A percentile compares a stretch with the other conserved stretches of the same genome.
These are phyloP conservation scores for Phialophora verrucosa DNA, from an alignment of 2,329 filamentous ascomycete genomes.

Conservation along the genomic window DNA sequence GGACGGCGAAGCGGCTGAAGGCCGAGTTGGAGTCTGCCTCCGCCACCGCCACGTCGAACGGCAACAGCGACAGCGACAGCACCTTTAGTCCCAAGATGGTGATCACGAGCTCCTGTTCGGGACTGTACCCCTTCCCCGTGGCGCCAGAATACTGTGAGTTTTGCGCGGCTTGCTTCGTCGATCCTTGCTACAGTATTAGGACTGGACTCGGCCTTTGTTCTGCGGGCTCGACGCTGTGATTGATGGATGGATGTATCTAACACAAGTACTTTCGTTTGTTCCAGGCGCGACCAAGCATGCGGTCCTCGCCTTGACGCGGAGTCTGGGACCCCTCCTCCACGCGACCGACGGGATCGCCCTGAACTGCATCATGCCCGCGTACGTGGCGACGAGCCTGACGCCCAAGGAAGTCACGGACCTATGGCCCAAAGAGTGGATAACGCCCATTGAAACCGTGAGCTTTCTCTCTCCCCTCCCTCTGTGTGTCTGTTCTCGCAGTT, in stretches of 20 bases:
- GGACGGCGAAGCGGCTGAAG: slow-evolving; percentile 32
- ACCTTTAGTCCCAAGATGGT: slow-evolving; percentile 41
- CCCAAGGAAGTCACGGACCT: slow-evolving; percentile 39
- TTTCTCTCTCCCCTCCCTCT: not conserved
- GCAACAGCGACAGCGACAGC: not conserved
- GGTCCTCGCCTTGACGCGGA: slow-evolving; percentile 48
- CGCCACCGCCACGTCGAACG: not conserved
- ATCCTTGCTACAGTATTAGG: not conserved
- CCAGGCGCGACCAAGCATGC: slow-evolving; percentile 49
- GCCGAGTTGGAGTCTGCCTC: not conserved
- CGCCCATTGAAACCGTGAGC: slow-evolving; percentile 41
- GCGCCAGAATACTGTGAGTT: slow-evolving; percentile 48
- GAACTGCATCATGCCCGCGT: slow-evolving; percentile 46
- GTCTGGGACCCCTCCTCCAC: slow-evolving; percentile 41
- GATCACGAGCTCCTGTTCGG: slow-evolving; percentile 44
- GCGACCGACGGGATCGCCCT: slow-evolving; percentile 45
- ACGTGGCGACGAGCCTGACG: slow-evolving; percentile 45
- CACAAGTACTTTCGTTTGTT: not conserved
- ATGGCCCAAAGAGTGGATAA: slow-evolving; percentile 46
- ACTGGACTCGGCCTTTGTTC: not conserved
- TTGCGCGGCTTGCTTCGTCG: not conserved
- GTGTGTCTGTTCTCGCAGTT: not conserved
- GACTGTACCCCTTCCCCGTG: slow-evolving; percentile 44
- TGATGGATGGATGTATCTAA: not conserved
- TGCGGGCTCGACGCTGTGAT: not conserved